A percentile compares a stretch with the other conserved stretches of the same genome.
These are phyloP conservation scores for Penicillium psychrosexuale DNA, from an alignment of 2,329 filamentous ascomycete species.

Conservation along the genomic window DNA sequence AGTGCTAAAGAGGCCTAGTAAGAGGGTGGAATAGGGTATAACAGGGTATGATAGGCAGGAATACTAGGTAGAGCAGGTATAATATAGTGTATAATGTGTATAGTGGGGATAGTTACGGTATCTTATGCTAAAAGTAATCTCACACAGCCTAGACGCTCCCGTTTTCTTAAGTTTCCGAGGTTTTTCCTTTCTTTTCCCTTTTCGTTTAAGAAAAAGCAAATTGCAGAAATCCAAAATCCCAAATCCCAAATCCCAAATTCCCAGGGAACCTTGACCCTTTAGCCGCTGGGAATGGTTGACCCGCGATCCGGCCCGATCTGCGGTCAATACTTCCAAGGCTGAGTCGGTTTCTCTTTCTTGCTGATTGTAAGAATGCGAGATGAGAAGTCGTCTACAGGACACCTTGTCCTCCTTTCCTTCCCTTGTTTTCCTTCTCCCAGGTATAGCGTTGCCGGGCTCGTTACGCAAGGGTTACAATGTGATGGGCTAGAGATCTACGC, in stretches of 20 bases:
- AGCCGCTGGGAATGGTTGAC: constrained; percentile 16
- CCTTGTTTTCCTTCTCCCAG: neutral
- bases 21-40: too few relatives aligned
- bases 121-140: constrained; percentile 1
- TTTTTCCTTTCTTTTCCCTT: neutral
- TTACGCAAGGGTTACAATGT: constrained; percentile 29
- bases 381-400: neutral
- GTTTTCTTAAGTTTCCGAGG: neutral
- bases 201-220: neutral
- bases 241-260: too few relatives aligned
- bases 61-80: neutral
- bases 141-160: neutral
- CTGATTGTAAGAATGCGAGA: constrained; percentile 15
- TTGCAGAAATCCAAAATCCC: neutral
- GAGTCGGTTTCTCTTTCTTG: neutral
- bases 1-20: neutral
- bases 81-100: neutral
- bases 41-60: too few relatives aligned
- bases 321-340: constrained; percentile 13
- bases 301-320: constrained; percentile 14
- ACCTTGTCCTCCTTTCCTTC: neutral
- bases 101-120: neutral
- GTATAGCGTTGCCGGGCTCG: constrained; percentile 10
- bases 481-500: constrained; percentile 13
- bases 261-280: constrained; percentile 18